These are phyloP conservation scores for Luffa acutangula DNA, from an alignment of 306 rosid genomes.

Conservation along the genomic window DNA sequence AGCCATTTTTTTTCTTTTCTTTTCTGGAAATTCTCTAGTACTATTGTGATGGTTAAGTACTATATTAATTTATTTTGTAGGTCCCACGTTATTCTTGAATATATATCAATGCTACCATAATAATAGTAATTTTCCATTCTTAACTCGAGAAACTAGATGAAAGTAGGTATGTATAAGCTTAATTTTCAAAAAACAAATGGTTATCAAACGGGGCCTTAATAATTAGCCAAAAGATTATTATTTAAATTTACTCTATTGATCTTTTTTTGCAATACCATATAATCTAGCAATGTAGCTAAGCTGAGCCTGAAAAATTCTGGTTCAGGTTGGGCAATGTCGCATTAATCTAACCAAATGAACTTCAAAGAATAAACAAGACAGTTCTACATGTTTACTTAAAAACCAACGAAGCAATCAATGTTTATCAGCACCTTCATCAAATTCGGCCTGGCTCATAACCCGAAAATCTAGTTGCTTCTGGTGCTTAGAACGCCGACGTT, in stretches of 20 bases:
- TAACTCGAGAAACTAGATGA: no score
- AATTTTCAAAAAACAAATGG: no score
- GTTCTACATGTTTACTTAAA: neutral
- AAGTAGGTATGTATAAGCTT: no score
- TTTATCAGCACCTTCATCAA: constrained; percentile 96
- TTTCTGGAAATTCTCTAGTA: no score
- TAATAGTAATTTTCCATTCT: no score
- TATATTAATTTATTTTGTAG: no score
- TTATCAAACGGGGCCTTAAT: no score
- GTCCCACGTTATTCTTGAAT: no score
- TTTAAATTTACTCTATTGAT: neutral
- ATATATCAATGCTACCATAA: no score
- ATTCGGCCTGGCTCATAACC: constrained; percentile 51
- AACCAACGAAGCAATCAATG: constrained; percentile 16
- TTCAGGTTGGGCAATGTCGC: neutral
- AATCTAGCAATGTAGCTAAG: neutral
- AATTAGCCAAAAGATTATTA: neutral
- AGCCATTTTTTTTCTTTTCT: no score
- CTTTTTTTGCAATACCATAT: neutral
- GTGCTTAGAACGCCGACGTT: constrained; percentile 61
- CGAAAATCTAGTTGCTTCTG: constrained; percentile 86
- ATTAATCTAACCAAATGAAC: neutral
- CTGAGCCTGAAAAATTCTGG: neutral
- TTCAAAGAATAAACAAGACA: neutral
- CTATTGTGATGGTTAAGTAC: no score